Evolutionary conservation across 495 filamentous ascomycete genomes (phyloP), one percentile per base, ranked within the genome.

Genomic region (Collariella sp.): DNA sequence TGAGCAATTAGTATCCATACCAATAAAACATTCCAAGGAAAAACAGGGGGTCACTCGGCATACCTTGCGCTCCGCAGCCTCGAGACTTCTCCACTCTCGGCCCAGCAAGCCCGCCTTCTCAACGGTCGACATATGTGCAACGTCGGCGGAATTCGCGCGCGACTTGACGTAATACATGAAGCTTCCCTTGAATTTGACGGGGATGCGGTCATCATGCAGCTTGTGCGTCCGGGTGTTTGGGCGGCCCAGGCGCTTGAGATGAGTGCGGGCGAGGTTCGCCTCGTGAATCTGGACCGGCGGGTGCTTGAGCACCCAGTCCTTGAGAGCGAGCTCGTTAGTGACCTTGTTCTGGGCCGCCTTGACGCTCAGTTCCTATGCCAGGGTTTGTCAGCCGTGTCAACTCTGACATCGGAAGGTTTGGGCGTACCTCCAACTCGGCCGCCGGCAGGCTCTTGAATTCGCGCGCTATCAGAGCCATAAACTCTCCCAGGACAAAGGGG

Each of bases 191-290:
- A 15, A 0, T 1, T 53, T 34, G 61, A 81, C 84, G 44, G 83
- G 81, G 22, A 69, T 55, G 13, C 88, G 79, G 10, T 81, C 74
- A 62, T 91, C 87, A 0, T 63, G 55, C 55, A 88, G 59, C 40
- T 50, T 12, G 12, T 0, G 13, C 33, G 18, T 48, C n/a, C n/a
- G n/a, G 18, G 7, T 9, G 9, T 5, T 45, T 29, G 58, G 11
- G 20, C 18, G 46, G 5, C 69, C 46, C 24, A 65, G 66, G 2
- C 40, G 38, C 39, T 62, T 67, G 11, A 91, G 74, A 2, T 16
- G 13, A 1, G 16, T 48, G 38, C 88, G 84, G 18, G 87, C 88
- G 0, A 5, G 43, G 66, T 89, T 91, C 52, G 87, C 87, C 2
- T 70, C 56, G 36, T 68, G 59, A 48, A 90, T 86, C 55, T 82